Evolutionary conservation across 352 stramenopile genomes (phyloP).

Genomic region (Phytophthora tentaculata): DNA sequence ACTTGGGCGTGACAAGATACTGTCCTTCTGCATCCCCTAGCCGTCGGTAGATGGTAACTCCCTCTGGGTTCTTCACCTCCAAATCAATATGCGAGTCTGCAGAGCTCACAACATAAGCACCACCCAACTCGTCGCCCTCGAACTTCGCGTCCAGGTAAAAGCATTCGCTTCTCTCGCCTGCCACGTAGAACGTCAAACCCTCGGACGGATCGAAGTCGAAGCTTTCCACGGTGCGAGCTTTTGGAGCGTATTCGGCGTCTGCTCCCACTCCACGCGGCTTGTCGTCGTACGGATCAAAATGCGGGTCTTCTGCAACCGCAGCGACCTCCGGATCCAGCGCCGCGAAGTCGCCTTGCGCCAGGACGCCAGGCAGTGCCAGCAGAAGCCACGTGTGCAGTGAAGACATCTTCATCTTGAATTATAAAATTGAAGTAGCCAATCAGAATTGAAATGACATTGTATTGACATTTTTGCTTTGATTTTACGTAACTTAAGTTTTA

Average conservation of each 20-base stretch:
- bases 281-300: slow-evolving; percentile 71
- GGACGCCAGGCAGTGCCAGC: slow-evolving; percentile 10
- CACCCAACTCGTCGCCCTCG: slow-evolving; percentile 62
- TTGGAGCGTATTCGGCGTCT: slow-evolving; percentile 43
- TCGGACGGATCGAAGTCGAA: slow-evolving; percentile 89
- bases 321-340: slow-evolving; percentile 39
- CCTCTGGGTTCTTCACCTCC: slow-evolving; percentile 75
- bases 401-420: not conserved
- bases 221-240: slow-evolving; percentile 52
- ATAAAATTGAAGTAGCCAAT: not conserved
- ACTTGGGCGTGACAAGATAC: slow-evolving; percentile 72
- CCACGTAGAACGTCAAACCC: slow-evolving; percentile 79
- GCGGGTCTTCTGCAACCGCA: slow-evolving; percentile 51
- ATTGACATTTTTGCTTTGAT: too few species aligned
- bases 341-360: slow-evolving; percentile 46
- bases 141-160: slow-evolving; percentile 83
- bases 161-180: slow-evolving; percentile 45
- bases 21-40: slow-evolving; percentile 73
- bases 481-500: too few species aligned
- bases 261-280: slow-evolving; percentile 32
- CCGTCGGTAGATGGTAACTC: slow-evolving; percentile 58
- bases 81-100: slow-evolving; percentile 77
- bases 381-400: slow-evolving; percentile 6
- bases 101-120: slow-evolving; percentile 77
- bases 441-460: not conserved